These are phyloP conservation scores for Chaetomium strumarium DNA, from an alignment of 2,329 filamentous ascomycete genomes.

Conservation along the genomic window DNA sequence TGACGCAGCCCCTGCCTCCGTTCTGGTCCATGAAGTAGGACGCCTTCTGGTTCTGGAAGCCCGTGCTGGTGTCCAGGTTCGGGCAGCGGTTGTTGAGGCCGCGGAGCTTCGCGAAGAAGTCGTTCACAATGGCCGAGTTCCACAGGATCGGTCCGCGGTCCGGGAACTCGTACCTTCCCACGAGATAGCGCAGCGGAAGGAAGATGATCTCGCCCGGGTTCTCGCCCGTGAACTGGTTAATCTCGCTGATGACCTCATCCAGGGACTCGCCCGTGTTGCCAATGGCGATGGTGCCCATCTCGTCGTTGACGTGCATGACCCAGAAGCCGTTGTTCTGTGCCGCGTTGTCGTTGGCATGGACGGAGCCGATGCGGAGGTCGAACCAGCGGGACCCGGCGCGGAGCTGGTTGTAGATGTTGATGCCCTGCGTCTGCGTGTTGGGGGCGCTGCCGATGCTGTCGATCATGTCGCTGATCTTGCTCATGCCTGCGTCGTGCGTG, in stretches of 20 bases:
- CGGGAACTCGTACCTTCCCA: constrained; percentile 33
- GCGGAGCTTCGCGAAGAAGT: constrained; percentile 38
- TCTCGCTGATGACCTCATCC: constrained; percentile 36
- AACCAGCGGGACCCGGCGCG: constrained; percentile 42
- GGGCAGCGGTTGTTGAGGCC: constrained; percentile 37
- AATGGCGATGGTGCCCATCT: constrained; percentile 31
- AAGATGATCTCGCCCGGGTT: constrained; percentile 42
- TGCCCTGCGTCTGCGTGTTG: constrained; percentile 42
- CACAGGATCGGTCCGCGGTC: constrained; percentile 31
- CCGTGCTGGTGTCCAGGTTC: constrained; percentile 23
- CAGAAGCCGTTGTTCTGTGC: constrained; percentile 31
- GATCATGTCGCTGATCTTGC: constrained; percentile 33
- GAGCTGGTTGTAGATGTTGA: constrained; percentile 41
- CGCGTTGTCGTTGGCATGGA: constrained; percentile 26
- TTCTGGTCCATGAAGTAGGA: constrained; percentile 30
- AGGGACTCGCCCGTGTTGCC: constrained; percentile 42
- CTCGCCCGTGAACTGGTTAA: constrained; percentile 40
- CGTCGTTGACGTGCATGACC: constrained; percentile 25
- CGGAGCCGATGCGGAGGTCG: constrained; percentile 40
- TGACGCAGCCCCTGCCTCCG: constrained; percentile 30
- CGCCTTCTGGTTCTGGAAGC: constrained; percentile 25
- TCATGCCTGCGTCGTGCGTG: constrained; percentile 46
- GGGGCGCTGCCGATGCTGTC: constrained; percentile 31
- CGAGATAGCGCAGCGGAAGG: constrained; percentile 39
- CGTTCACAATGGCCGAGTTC: constrained; percentile 34